A percentile compares a stretch with the other conserved stretches of the same genome.
Conservation (phyloP, 192 early-diverging fungal genomes). For the Backusella parvicylindrica region DNA sequence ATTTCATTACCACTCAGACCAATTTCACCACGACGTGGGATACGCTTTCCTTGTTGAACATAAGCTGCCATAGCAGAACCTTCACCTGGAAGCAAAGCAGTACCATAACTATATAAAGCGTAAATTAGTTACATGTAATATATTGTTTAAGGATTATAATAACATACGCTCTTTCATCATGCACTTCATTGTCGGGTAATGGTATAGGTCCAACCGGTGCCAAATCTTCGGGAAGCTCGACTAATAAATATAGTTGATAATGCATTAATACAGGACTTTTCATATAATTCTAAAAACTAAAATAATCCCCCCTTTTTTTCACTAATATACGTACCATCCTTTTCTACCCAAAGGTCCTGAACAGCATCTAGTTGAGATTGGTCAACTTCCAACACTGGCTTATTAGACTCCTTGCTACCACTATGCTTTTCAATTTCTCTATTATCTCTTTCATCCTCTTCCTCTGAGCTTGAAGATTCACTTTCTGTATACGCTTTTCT, state of each 20-base stretch:
- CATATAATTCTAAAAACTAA: too few relatives aligned
- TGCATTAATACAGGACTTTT: background rate
- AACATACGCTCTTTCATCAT: conserved; percentile 58
- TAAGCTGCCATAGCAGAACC: conserved; percentile 88
- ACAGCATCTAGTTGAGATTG: conserved; percentile 36
- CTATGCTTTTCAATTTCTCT: background rate
- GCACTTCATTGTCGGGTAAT: conserved; percentile 52
- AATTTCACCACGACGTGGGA: conserved; percentile 97
- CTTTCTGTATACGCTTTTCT: conserved; percentile 9
- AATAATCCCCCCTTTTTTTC: too few relatives aligned
- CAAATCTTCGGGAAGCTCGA: conserved; percentile 59
- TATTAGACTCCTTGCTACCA: background rate
- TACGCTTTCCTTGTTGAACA: conserved; percentile 89
- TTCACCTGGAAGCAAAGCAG: conserved; percentile 82
- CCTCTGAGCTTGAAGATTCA: conserved; percentile 11
- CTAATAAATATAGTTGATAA: conserved; percentile 19
- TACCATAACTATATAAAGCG: conserved; percentile 59
- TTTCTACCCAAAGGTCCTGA: conserved; percentile 60
- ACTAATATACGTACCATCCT: conserved; percentile 38
- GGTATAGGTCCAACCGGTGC: conserved; percentile 68
- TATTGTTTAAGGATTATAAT: background rate
- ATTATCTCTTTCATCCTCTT: background rate
- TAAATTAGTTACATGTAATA: background rate
- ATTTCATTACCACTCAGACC: conserved; percentile 85
- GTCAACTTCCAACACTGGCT: conserved; percentile 23